These are phyloP conservation scores for Prinsepia uniflora DNA, from an alignment of 306 rosid genomes.

Conservation along the genomic window DNA sequence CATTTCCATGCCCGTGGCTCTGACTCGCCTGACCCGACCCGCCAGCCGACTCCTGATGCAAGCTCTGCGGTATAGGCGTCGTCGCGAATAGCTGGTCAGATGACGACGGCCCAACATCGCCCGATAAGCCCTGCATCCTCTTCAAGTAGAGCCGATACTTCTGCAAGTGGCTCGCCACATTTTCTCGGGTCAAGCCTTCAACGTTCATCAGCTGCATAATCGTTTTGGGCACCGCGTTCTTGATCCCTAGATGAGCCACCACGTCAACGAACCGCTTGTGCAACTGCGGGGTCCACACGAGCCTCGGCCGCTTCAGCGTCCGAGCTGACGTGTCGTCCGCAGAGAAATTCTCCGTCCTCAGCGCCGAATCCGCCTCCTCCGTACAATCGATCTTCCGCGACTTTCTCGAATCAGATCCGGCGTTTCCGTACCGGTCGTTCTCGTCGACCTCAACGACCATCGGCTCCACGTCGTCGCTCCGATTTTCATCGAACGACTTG, in stretches of 20 bases:
- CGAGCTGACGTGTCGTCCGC: slow-evolving; percentile 43
- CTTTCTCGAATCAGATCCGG: slow-evolving; percentile 55
- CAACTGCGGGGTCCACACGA: slow-evolving; percentile 91
- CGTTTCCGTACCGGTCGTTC: slow-evolving; percentile 34
- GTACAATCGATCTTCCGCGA: slow-evolving; percentile 49
- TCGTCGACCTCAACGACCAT: slow-evolving; percentile 44
- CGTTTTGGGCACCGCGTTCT: slow-evolving; percentile 87
- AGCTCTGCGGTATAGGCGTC: slow-evolving; percentile 65
- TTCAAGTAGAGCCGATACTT: slow-evolving; percentile 87
- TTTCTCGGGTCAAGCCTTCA: slow-evolving; percentile 90
- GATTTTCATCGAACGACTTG: slow-evolving; percentile 30
- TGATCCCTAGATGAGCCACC: slow-evolving; percentile 80
- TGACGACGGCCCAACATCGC: slow-evolving; percentile 61
- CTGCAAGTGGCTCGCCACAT: slow-evolving; percentile 91
- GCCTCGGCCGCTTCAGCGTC: slow-evolving; percentile 61
- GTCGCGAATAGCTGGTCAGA: slow-evolving; percentile 79
- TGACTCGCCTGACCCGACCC: not conserved
- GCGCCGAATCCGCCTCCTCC: slow-evolving; percentile 61
- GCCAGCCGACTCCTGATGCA: slow-evolving; percentile 43
- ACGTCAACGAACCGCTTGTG: slow-evolving; percentile 94
- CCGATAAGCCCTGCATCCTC: slow-evolving; percentile 70
- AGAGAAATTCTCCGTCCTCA: slow-evolving; percentile 32
- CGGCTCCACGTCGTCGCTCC: slow-evolving; percentile 26
- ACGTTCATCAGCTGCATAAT: slow-evolving; percentile 96
- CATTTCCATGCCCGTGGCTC: slow-evolving; percentile 29